Evolutionary conservation across 225 moss, liverwort and hornwort genomes (phyloP), one percentile per base, ranked within the genome.

Genomic region (Bryum argenteum): DNA sequence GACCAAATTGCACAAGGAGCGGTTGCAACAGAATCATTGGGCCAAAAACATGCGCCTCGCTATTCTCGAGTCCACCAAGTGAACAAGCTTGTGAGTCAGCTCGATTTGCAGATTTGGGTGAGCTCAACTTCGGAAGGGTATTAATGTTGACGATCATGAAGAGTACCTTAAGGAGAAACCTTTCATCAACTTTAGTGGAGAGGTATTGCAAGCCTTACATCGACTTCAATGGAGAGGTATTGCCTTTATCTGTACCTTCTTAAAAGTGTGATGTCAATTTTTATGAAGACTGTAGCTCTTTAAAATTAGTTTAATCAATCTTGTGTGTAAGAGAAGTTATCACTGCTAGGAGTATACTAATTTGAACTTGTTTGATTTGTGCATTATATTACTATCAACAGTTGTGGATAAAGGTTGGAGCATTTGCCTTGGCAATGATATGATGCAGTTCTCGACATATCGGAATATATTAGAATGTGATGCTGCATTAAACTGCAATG

Each of bases 21-120:
- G 92, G 39, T 65, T 98, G 88, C 92, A 98, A 41, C 94, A 98
- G 78, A 76, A 94, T 54, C 98, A 98, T 17, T 90, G 98, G 24
- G 98, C 94, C 48, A 94, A 94, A 59, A 94, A 98, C 55, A 98
- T 98, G 98, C 84, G 91, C 58, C 92, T 88, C 45, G 83, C 90
- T 28, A 84, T 93, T n/a, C 91, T 97, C 14, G 89, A 76, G 13
- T 63, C 90, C 11, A 85, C 91, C n/a, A n/a, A n/a, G n/a, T n/a
- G 50, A 54, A 66, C 68, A 91, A 88, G 76, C 94, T 97, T 56
- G 97, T 96, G 70, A 26, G 26, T 26, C 26, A 80, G 92, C 80
- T 63, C 43, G n/a, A 43, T 33, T 5, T 69, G 48, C 20, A 4
- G 26, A 26, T 26, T 39, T 17, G 14, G 2, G 2, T 26, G 18